Percentiles rank a stretch among this genome's conserved stretches.
phyloP scores from a whole-genome alignment of 2,329 filamentous ascomycete genomes.

The Trichoderma cornu-damae region DNA sequence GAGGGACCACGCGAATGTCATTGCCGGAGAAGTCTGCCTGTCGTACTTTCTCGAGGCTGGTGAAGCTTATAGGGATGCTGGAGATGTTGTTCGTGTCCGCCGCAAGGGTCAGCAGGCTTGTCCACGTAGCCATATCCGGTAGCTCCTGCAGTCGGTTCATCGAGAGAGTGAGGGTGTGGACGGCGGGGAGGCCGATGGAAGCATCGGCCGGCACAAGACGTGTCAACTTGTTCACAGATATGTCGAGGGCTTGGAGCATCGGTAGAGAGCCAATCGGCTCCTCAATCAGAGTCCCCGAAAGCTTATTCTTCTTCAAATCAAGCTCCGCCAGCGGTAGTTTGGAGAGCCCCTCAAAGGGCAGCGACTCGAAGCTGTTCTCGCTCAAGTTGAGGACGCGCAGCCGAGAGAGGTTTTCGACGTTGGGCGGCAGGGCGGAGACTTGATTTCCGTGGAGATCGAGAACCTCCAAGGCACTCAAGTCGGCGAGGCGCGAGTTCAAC shows the following conservation, averaged over 20 bases:
- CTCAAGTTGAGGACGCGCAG: slow-evolving; percentile 74
- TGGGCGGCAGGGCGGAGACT: slow-evolving; percentile 63
- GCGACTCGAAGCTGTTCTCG: slow-evolving; percentile 66
- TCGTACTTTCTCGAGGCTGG: slow-evolving; percentile 60
- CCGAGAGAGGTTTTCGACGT: slow-evolving; percentile 59
- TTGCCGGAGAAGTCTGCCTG: slow-evolving; percentile 83
- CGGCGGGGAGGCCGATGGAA: slow-evolving; percentile 58
- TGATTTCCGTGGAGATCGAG: slow-evolving; percentile 79
- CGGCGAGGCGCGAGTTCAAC: slow-evolving; percentile 58
- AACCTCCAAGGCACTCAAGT: slow-evolving; percentile 65
- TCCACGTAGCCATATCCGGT: slow-evolving; percentile 71
- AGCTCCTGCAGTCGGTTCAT: slow-evolving; percentile 72
- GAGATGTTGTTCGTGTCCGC: slow-evolving; percentile 78
- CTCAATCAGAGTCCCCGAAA: slow-evolving; percentile 67
- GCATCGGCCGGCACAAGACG: slow-evolving; percentile 43
- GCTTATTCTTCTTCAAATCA: slow-evolving; percentile 68
- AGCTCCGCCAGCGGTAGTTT: slow-evolving; percentile 69
- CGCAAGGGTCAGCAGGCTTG: slow-evolving; percentile 64
- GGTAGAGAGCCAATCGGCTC: slow-evolving; percentile 53
- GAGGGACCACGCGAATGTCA: slow-evolving; percentile 69
- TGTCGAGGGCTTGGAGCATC: slow-evolving; percentile 68
- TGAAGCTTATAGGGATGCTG: slow-evolving; percentile 71
- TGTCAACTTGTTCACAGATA: slow-evolving; percentile 69
- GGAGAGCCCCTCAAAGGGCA: slow-evolving; percentile 66
- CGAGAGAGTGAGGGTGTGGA: slow-evolving; percentile 71